Evolutionary conservation across 352 stramenopile species (phyloP).

Genomic region (Phytophthora pseudosyringae): DNA sequence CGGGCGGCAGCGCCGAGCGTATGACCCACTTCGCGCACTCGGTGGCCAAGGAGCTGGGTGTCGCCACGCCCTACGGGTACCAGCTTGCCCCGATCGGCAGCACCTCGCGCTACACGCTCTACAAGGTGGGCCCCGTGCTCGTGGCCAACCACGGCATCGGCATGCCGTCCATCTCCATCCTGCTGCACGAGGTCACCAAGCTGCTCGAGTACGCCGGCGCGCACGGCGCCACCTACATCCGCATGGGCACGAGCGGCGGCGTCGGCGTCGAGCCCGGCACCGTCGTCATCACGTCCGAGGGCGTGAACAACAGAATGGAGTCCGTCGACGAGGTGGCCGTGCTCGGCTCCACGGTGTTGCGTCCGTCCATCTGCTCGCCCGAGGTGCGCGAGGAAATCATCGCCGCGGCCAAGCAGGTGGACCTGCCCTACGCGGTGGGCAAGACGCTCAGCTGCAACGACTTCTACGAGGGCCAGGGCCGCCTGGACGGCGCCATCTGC

Average conservation of each 20-base stretch:
- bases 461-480: conserved; percentile 87
- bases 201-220: conserved; percentile 78
- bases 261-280: conserved; percentile 78
- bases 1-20: conserved; percentile 74
- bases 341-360: conserved; percentile 56
- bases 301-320: conserved; percentile 83
- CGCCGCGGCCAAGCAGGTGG: conserved; percentile 50
- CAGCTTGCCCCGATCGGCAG: conserved; percentile 64
- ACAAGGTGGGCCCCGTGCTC: conserved; percentile 83
- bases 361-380: conserved; percentile 62
- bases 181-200: conserved; percentile 87
- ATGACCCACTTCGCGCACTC: conserved; percentile 74
- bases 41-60: conserved; percentile 60
- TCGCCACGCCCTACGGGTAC: conserved; percentile 73
- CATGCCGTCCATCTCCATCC: conserved; percentile 81
- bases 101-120: conserved; percentile 78
- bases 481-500: conserved; percentile 83
- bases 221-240: conserved; percentile 67
- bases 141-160: conserved; percentile 86
- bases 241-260: conserved; percentile 84
- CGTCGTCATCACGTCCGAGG: conserved; percentile 85
- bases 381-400: conserved; percentile 65
- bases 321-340: conserved; percentile 70
- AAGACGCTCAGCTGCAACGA: conserved; percentile 89
- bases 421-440: conserved; percentile 63